Evolutionary conservation across 1,139 yeast species (phyloP).

Genomic region (Hansenula lynferdii): DNA sequence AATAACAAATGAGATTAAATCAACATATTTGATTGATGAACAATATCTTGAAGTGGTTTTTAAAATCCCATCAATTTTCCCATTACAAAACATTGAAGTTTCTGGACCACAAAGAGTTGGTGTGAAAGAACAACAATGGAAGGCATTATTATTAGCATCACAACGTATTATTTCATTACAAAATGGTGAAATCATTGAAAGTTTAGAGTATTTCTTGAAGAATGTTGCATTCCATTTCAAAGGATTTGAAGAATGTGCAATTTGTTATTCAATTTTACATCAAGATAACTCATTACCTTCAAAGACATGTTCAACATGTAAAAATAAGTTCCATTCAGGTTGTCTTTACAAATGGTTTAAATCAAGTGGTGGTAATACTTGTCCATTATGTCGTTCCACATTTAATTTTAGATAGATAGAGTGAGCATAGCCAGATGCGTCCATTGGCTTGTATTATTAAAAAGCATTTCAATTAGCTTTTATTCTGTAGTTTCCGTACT

Average conservation of each 20-base stretch:
- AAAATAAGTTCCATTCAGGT: conserved; percentile 93
- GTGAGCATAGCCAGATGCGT: no score
- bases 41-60: conserved; percentile 81
- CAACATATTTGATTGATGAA: conserved; percentile 78
- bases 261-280: conserved; percentile 87
- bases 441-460: no score
- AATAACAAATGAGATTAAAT: conserved; percentile 63
- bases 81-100: conserved; percentile 67
- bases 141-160: conserved; percentile 91
- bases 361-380: conserved; percentile 85
- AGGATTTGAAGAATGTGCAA: conserved; percentile 95
- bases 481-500: no score
- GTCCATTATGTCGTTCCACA: conserved; percentile 79
- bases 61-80: conserved; percentile 66
- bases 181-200: conserved; percentile 79
- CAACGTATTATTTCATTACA: conserved; percentile 68
- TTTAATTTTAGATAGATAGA: conserved; percentile 20
- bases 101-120: conserved; percentile 82
- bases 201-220: conserved; percentile 74
- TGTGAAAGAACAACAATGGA: conserved; percentile 92
- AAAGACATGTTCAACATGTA: conserved; percentile 84
- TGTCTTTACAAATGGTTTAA: conserved; percentile 97
- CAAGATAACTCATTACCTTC: conserved; percentile 85
- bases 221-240: conserved; percentile 81
- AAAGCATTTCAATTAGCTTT: no score